Base-by-base conservation (phyloP, 2,329 filamentous ascomycete species). In the Trichoderma lentiforme region DNA sequence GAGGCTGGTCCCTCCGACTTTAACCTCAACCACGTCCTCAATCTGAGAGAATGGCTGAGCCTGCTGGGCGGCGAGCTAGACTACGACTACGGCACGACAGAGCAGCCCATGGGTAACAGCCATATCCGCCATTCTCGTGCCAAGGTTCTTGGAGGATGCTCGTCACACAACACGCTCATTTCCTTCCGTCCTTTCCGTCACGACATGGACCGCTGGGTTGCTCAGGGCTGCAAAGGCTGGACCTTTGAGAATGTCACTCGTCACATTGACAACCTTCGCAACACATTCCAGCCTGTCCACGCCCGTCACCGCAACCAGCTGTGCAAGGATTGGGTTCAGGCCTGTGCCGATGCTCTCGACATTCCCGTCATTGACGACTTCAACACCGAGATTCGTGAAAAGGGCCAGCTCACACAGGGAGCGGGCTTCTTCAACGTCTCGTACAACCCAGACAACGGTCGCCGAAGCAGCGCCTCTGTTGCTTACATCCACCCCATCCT, bases 401-500 rank as follows among this genome's bases (percentile, higher is more conserved):
- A 87, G 65, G 94, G 94, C 71, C 86, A 90, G 58, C 83, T 97
- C 75, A 90, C 89, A 75, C 86, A 92, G 77, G 92, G 92, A 63
- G 92, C 96, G 32, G 94, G 94, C 71, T 97, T 97, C 87, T 95
- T 97, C 86, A 94, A 92, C 75, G 90, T 97, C 76, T 91, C 93
- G 47, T 97, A 97, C 84, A 97, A 97, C 84, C 94, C 94, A 3
- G 94, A 97, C 78, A 91, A 94, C 78, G 93, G 94, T 78, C 89
- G 89, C 77, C 90, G 94, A 74, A 95, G 92, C 84, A 95, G 92
- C 79, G 94, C 94, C 73, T 94, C 92, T 72, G 94, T 97, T 26
- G 94, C 94, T 21, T 97, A 97, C 83, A 95, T 97, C 78, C 94
- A 97, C 83, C 94, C 94, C 43, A 94, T 97, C 78, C 88, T 97